Percentiles rank a stretch among this genome's conserved stretches.
These are phyloP conservation scores for Phascolomyces articulosus DNA, from an alignment of 371 early-diverging fungal species.

Conservation along the genomic window DNA sequence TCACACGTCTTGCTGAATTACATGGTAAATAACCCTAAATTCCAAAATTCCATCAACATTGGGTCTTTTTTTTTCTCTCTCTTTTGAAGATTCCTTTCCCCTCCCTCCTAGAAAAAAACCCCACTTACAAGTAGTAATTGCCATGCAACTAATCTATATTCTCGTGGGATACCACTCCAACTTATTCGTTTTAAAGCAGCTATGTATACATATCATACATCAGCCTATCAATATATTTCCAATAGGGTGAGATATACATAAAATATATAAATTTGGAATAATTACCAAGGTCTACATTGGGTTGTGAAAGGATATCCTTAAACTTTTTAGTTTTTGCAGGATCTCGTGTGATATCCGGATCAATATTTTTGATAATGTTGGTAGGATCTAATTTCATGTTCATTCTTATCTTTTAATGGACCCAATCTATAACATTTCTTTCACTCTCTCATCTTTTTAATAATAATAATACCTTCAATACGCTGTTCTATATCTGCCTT, in stretches of 20 bases:
- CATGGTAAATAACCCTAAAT: constrained; percentile 82
- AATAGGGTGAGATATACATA: no score
- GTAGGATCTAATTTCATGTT: constrained; percentile 29
- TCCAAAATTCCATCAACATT: no score
- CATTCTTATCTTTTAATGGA: no score
- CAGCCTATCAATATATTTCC: no score
- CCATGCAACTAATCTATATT: constrained; percentile 89
- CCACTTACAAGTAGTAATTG: constrained; percentile 78
- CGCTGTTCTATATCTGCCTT: constrained; percentile 2
- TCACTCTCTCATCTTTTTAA: no score
- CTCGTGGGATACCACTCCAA: constrained; percentile 92
- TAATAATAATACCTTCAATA: not conserved
- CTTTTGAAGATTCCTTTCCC: no score
- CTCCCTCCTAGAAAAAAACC: not conserved
- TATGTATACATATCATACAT: constrained; percentile 5
- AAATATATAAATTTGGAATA: no score
- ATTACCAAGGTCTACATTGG: constrained; percentile 78
- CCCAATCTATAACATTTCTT: no score
- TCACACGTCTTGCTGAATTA: constrained; percentile 80
- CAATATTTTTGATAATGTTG: constrained; percentile 12
- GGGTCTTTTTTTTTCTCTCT: no score
- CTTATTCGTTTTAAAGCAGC: constrained; percentile 76
- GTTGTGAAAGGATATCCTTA: constrained; percentile 67
- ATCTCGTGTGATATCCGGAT: constrained; percentile 29
- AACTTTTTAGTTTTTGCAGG: constrained; percentile 59